Evolutionary conservation across 2,329 filamentous ascomycete genomes (phyloP).

Genomic region (Pestalotiopsis sp.): DNA sequence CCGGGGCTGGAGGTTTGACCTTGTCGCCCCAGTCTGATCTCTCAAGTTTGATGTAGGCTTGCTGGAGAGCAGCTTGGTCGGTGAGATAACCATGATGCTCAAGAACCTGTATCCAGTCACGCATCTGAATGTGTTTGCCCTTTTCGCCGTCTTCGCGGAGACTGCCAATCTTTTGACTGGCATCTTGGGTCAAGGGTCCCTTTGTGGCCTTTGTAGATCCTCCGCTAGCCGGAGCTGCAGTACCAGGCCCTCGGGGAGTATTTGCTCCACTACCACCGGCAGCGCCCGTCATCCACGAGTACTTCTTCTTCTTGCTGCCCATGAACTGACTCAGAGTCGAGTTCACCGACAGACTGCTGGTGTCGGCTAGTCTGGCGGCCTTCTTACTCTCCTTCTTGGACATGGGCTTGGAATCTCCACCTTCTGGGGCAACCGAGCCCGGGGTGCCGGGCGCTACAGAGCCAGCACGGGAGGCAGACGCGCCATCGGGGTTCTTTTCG

Average conservation of each 20-base stretch:
- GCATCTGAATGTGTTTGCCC: constrained; percentile 78
- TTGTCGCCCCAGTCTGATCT: constrained; percentile 40
- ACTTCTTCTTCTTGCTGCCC: constrained; percentile 69
- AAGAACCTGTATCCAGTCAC: constrained; percentile 79
- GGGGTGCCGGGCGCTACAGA: constrained; percentile 64
- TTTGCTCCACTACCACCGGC: constrained; percentile 52
- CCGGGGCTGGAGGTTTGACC: not conserved
- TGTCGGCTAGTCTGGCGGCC: constrained; percentile 74
- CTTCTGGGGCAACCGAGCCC: constrained; percentile 64
- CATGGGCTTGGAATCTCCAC: constrained; percentile 62
- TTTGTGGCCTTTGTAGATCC: constrained; percentile 36
- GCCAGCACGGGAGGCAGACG: constrained; percentile 49
- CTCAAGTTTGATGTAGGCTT: constrained; percentile 58
- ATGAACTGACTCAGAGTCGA: constrained; percentile 76
- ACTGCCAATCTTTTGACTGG: constrained; percentile 68
- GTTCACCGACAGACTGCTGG: constrained; percentile 82
- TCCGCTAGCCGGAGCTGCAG: constrained; percentile 38
- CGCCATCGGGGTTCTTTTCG: constrained; percentile 49
- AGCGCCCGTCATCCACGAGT: constrained; percentile 72
- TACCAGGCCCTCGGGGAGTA: constrained; percentile 46
- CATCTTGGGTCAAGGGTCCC: constrained; percentile 54
- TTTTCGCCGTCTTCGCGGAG: constrained; percentile 80
- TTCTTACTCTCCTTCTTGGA: constrained; percentile 87
- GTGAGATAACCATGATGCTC: constrained; percentile 69
- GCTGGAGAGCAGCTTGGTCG: constrained; percentile 65